Evolutionary conservation across 2,329 filamentous ascomycete species (phyloP).

Genomic region (Epichloe festucae): DNA sequence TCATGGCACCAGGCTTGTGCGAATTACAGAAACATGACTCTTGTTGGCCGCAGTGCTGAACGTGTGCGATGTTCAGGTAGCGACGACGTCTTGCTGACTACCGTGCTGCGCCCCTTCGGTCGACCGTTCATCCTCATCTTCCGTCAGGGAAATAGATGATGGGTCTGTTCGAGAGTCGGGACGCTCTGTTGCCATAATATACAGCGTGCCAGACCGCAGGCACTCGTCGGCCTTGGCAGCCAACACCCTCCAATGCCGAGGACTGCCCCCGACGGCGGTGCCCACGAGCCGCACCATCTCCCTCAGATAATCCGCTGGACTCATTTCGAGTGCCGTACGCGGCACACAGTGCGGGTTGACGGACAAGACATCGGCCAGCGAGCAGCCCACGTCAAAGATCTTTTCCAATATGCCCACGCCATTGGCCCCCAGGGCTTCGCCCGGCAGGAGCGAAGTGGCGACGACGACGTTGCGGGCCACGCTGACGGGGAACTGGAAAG

Average conservation of each 20-base stretch:
- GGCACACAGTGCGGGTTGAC: constrained; percentile 1
- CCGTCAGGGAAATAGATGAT: background rate
- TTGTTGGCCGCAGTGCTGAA: too few species aligned
- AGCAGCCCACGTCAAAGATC: constrained; percentile 21
- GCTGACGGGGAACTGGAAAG: constrained; percentile 12
- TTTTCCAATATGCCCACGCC: constrained; percentile 21
- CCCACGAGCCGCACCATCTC: constrained; percentile 1
- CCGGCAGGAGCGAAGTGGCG: constrained; percentile 11
- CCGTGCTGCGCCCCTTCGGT: too few species aligned
- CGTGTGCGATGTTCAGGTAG: too few species aligned
- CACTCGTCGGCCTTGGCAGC: constrained; percentile 2
- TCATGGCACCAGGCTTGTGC: too few species aligned
- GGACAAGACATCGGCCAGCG: constrained; percentile 13
- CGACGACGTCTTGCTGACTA: too few species aligned
- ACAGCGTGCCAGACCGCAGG: background rate
- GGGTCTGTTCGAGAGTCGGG: background rate
- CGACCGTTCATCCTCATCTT: background rate
- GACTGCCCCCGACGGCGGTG: background rate
- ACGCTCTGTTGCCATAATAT: background rate
- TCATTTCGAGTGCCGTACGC: background rate
- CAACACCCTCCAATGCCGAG: background rate
- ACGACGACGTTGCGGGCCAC: constrained; percentile 15
- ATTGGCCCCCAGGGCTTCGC: constrained; percentile 18
- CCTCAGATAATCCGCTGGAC: constrained; percentile 1
- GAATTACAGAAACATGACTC: too few species aligned